Evolutionary conservation across 805 yeast genomes (phyloP), one percentile per base, ranked within the genome.

Genomic region (Priceomyces medius): DNA sequence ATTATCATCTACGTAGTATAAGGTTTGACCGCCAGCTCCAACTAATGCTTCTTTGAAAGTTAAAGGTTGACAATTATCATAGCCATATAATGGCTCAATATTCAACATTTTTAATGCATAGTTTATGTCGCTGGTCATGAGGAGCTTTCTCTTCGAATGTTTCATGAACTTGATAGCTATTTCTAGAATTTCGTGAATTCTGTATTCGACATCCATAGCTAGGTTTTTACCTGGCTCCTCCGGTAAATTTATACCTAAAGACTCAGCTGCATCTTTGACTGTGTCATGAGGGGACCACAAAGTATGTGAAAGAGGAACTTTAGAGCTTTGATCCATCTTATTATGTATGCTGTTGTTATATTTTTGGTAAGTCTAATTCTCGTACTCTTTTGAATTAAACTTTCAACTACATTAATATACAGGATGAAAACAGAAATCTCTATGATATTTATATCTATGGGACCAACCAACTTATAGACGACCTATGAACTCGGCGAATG

Each of bases 131-230:
- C 77, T 74, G 0, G 96, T 87, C 20, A 88, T 80, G 27, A 93
- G 67, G 0, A 86, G 77, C 45, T 85, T 84, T 35, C 98, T 72
- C 62, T 90, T 91, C 20, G 93, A 81, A 63, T 93, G 97, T 51
- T 97, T 77, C 91, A 91, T 93, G 64, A 91, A 91, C 62, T 93
- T 93, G 42, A 85, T 80, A 16, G 99, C 98, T 50, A 93, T 96
- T 61, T 93, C 99, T 45, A 95, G 70, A 29, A 93, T 86, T 65
- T 93, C 98, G 61, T 91, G 91, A 49, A 93, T 87, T 47, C 99
- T 78, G 61, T 95, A 93, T 66, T 93, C 99, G n/a, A 93, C 95
- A 60, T 93, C 99, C 99, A 93, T 93, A 5, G 99, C 98, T 46
- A 93, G 69, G 47, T 93, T 88, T 57, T 88, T 87, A 36, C 97